Base-by-base conservation (phyloP, 192 early-diverging fungal species). In the Radiomyces spectabilis region DNA sequence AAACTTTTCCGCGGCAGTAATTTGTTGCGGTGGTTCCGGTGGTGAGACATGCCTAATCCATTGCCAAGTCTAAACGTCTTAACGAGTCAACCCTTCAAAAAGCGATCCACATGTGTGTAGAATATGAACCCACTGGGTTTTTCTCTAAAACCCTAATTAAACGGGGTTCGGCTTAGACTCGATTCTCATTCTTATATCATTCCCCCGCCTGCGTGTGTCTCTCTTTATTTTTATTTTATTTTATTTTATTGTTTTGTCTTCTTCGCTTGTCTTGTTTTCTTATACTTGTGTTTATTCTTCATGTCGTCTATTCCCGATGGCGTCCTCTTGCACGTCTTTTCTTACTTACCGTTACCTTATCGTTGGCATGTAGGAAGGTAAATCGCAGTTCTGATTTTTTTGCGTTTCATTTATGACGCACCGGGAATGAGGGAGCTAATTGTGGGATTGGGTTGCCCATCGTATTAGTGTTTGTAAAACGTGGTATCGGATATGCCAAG, bases 401-500 rank as follows among this genome's bases (percentile, higher is more conserved):
- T 0, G 7, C 15, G 9, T 48, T 48, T 31, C 15, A 29, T 48
- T 25, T 15, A 21, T 25, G 25, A 29, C 24, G 21, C 38, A 12
- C 38, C 38, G 0, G 16, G 16, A 15, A 52, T 35, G 58, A 60
- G 19, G 58, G 48, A 15, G 52, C 44, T 44, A 38, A 47, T 30
- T 53, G 48, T 18, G 16, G 51, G 33, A 37, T 60, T 19, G 22
- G 31, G 13, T 31, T 55, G 12, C 16, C n/a, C 26, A 33, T 57
- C 25, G 34, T 57, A 7, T 7, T 48, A 57, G 55, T 15, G 55
- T 57, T 24, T 48, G 41, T 38, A 32, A 38, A 46, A 4, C 60
- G 31, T 73, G 70, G 70, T 53, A 73, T 42, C 44, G 47, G 22
- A 58, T 69, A 12, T 48, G 64, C 2, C 52, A 60, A 21, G 71